Evolutionary conservation across 345 rosid species (phyloP), one percentile per base, ranked within the genome.

Genomic region (Euphorbia peplus): DNA sequence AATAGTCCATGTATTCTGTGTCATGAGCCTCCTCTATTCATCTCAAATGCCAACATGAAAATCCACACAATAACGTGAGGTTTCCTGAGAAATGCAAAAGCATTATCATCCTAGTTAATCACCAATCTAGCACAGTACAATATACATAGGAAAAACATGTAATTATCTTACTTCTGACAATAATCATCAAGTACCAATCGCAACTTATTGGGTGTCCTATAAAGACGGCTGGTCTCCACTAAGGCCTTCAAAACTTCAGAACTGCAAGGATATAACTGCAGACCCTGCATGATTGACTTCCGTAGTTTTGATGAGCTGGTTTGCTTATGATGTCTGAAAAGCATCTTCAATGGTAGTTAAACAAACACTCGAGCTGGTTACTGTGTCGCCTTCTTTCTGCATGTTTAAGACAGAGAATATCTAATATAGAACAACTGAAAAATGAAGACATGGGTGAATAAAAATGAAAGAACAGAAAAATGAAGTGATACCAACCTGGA

Each of bases 1-100:
- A 91, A 91, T 76, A 93, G 73, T 41, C 90, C 91, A 63, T 87
- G 95, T 64, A 91, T 85, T 83, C 97, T 84, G 67, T 87, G 90
- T 24, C 48, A 67, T 11, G 97, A 82, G 57, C 92, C 87, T 61
- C 83, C 90, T 78, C 77, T 78, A 68, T 81, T 74, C 81, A 91
- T 77, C 86, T 93, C 98, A 80, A 84, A 89, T 24, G 86, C 82
- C 81, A 93, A 60, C 9, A 92, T 90, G 74, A 84, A 91, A 63
- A 91, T 82, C 87, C 95, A 91, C 60, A 84, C 90, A 66, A 84
- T 72, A 18, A 82, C 72, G 0, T 95, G 87, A 76, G 96, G 88
- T 73, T 77, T 87, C 85, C 98, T 93, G 83, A 76, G 53, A 46
- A 73, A 79, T 65, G 42, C 47, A 39, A 25, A 60, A 51, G n/a